Base-by-base conservation (phyloP, 2,329 filamentous ascomycete species). In the Periconia sp. region DNA sequence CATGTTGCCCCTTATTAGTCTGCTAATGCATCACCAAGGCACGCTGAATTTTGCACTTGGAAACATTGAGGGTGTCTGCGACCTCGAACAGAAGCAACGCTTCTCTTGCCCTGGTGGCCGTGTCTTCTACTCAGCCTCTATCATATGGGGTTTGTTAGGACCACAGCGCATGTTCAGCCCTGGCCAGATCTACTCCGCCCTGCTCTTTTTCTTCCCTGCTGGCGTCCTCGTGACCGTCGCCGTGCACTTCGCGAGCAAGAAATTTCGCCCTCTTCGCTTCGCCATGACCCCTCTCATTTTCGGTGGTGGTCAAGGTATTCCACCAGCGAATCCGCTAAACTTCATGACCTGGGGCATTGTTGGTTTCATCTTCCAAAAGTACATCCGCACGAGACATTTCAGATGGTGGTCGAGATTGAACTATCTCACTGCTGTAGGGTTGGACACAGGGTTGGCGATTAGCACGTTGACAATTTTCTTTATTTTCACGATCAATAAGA, bases 111-210 rank as follows among this genome's bases (percentile, higher is more conserved):
- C 83, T 0, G 82, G 82, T 4, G 83, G 82, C 2, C 75, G 78
- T 9, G 82, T 85, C 25, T 86, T 86, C 61, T 87, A 85, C 58
- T 79, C 82, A 7, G 83, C 84, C 1, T 84, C 81, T 0, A 80
- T 87, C 21, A 86, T 86, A 50, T 87, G 84, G 84, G 84, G 84
- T 11, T 77, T 85, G 26, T 79, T 87, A 43, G 83, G 83, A 1
- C 84, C 83, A 0, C 75, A 78, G 0, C 80, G 82, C 52, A 81
- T 86, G 63, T 86, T 86, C 70, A 83, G 79, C 1, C 79, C 80
- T 0, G 82, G 81, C 4, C 78, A 82, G 48, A 78, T 86, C 54
- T 86, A 86, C 72, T 77, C 76, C 0, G 74, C 76, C 2, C 78
- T 86, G 30, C 82, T 85, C 50, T 51, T 73, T 50, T 85, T 85